Conservation (phyloP, 2,329 filamentous ascomycete species). For the Emmonsia crescens region DNA sequence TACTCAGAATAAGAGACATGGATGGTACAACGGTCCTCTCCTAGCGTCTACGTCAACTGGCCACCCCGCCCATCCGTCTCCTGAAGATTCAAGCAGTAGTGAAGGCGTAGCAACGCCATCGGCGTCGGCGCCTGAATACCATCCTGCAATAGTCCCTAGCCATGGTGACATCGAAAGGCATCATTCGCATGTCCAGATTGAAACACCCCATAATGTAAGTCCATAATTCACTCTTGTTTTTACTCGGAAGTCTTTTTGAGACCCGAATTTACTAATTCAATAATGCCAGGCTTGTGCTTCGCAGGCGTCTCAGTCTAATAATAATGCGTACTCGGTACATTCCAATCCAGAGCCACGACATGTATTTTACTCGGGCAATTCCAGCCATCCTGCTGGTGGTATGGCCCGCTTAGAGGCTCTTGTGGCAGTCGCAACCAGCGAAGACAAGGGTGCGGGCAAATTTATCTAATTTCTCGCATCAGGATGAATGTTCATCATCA, state of each 20-base stretch:
- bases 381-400: conserved; percentile 22
- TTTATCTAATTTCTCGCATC: background rate
- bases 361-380: conserved; percentile 20
- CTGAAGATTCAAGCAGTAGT: conserved; percentile 40
- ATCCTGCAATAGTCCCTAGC: conserved; percentile 39
- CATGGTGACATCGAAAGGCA: conserved; percentile 38
- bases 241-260: conserved; percentile 11
- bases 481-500: background rate
- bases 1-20: conserved; percentile 24
- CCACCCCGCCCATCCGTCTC: conserved; percentile 31
- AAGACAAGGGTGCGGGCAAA: conserved; percentile 5
- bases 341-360: conserved; percentile 20
- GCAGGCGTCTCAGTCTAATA: conserved; percentile 21
- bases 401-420: conserved; percentile 41
- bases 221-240: conserved; percentile 16
- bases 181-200: conserved; percentile 25
- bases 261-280: conserved; percentile 14
- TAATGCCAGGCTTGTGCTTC: conserved; percentile 24
- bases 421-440: conserved; percentile 40
- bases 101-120: conserved; percentile 39
- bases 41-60: conserved; percentile 20
- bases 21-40: conserved; percentile 25
- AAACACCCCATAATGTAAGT: conserved; percentile 33
- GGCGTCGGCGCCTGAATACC: conserved; percentile 37
- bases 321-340: conserved; percentile 16